These are phyloP conservation scores for Salvia miltiorrhiza DNA, from an alignment of 257 asterid species.

Conservation along the genomic window DNA sequence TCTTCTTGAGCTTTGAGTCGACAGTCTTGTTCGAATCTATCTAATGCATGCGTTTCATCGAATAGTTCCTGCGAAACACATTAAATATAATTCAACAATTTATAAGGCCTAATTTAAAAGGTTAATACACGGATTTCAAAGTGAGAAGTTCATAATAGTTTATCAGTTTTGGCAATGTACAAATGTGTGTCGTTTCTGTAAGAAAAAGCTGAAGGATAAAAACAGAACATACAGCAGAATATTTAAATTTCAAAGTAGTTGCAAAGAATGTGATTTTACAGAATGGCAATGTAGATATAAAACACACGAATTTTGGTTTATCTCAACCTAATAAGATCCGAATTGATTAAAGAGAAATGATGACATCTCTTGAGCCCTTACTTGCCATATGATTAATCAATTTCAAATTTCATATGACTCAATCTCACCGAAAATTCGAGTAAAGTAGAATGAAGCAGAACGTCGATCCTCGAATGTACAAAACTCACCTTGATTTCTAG, in stretches of 20 bases:
- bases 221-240: not conserved
- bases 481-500: too few species aligned
- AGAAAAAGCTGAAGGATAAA: not conserved
- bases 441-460: too few species aligned
- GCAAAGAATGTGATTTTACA: not conserved
- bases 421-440: too few species aligned
- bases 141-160: not conserved
- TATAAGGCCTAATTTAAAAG: not conserved
- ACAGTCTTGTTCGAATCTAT: conserved; percentile 90
- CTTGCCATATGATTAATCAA: too few species aligned
- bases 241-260: not conserved
- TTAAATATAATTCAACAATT: conserved; percentile 4
- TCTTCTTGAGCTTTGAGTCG: conserved; percentile 85
- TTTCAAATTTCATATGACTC: too few species aligned
- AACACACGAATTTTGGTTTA: not conserved
- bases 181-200: not conserved
- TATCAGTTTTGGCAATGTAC: not conserved
- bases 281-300: not conserved
- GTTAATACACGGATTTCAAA: not conserved
- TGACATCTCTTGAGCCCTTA: not conserved
- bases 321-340: not conserved
- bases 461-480: too few species aligned
- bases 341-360: not conserved
- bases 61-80: conserved; percentile 68
- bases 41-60: conserved; percentile 93